A percentile compares a stretch with the other conserved stretches of the same genome.
These are phyloP conservation scores for Xylariaceae sp. DNA, from an alignment of 2,329 filamentous ascomycete species.

Conservation along the genomic window DNA sequence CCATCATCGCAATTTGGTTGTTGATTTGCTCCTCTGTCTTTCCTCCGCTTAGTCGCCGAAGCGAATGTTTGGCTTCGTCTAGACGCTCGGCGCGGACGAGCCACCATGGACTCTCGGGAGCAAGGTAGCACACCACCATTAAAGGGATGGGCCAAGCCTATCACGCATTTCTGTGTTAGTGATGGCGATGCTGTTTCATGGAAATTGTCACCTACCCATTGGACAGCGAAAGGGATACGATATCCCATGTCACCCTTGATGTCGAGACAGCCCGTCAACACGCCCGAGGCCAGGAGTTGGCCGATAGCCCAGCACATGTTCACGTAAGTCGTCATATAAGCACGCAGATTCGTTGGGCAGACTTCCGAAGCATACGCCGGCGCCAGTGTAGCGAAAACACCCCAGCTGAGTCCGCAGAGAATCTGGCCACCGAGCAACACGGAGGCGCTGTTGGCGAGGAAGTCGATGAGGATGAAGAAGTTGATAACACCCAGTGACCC, in stretches of 20 bases:
- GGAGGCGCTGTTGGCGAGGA: slow-evolving; percentile 24
- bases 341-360: slow-evolving; percentile 31
- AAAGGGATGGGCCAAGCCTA: slow-evolving; percentile 39
- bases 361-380: slow-evolving; percentile 35
- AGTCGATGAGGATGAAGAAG: slow-evolving; percentile 30
- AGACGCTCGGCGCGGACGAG: slow-evolving; percentile 37
- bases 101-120: slow-evolving; percentile 45
- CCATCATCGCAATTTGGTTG: slow-evolving; percentile 40
- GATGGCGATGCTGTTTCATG: background rate
- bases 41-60: slow-evolving; percentile 33
- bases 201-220: slow-evolving; percentile 33
- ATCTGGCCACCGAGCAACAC: slow-evolving; percentile 29
- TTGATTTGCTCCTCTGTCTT: slow-evolving; percentile 34
- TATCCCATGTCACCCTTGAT: slow-evolving; percentile 38
- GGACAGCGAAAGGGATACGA: slow-evolving; percentile 39
- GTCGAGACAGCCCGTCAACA: slow-evolving; percentile 36
- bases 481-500: slow-evolving; percentile 27
- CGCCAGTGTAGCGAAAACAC: slow-evolving; percentile 31
- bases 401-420: slow-evolving; percentile 32
- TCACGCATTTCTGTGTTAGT: background rate
- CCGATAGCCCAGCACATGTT: slow-evolving; percentile 45
- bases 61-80: slow-evolving; percentile 33
- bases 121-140: slow-evolving; percentile 36
- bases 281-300: slow-evolving; percentile 38
- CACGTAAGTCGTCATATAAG: slow-evolving; percentile 40